Conservation (phyloP, 108 stramenopile genomes). For the Phaeodactylum tricornutum region DNA sequence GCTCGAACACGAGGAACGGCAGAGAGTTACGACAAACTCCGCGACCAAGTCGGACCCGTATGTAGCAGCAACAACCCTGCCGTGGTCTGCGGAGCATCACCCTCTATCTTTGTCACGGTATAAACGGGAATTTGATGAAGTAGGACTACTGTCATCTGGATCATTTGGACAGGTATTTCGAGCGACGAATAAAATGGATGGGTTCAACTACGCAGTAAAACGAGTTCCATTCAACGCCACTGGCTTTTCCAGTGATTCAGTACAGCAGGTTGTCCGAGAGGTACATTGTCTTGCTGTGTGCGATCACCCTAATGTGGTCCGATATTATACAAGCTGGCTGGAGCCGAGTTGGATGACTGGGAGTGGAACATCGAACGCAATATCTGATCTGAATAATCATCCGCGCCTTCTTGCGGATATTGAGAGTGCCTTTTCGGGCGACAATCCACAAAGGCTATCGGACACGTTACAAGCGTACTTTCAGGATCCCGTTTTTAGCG, state of each 20-base stretch:
- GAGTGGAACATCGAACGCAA: constrained; percentile 9
- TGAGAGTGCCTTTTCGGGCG: not conserved
- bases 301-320: constrained; percentile 86
- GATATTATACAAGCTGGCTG: constrained; percentile 89
- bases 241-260: constrained; percentile 57
- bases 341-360: constrained; percentile 88
- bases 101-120: constrained; percentile 77
- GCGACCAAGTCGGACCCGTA: constrained; percentile 5
- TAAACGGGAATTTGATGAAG: constrained; percentile 71
- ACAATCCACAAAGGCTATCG: too few relatives aligned
- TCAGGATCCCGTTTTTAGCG: not conserved
- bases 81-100: constrained; percentile 58
- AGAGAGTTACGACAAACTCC: too few relatives aligned
- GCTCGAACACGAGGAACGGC: constrained; percentile 42
- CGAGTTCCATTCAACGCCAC: constrained; percentile 58
- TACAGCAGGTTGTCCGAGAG: constrained; percentile 76
- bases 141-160: constrained; percentile 60
- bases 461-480: not conserved
- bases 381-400: not conserved
- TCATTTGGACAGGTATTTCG: constrained; percentile 87
- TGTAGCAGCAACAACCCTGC: constrained; percentile 1
- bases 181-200: constrained; percentile 70
- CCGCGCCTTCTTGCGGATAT: constrained; percentile 1
- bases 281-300: constrained; percentile 75
- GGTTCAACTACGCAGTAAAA: constrained; percentile 75